Conservation (phyloP, 805 yeast species). For the Lipomyces yamadae region DNA sequence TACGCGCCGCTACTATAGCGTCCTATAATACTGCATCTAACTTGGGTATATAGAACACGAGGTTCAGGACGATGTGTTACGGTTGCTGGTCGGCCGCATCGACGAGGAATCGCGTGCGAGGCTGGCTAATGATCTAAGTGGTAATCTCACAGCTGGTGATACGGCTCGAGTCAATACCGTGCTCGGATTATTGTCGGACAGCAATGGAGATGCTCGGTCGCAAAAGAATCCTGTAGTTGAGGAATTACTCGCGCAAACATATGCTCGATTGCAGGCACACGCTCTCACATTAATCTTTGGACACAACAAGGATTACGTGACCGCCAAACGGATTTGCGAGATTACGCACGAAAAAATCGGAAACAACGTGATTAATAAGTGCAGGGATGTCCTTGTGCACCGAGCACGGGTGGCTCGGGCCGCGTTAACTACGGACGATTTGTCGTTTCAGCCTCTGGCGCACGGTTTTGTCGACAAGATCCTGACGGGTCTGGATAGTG, state of each 20-base stretch:
- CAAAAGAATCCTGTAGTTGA: background rate
- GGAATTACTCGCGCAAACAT: background rate
- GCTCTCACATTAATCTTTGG: background rate
- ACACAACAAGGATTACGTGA: background rate
- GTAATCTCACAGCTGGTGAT: constrained; percentile 13
- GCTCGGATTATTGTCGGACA: background rate
- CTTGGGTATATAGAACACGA: background rate
- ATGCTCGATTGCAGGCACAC: background rate
- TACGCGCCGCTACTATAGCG: background rate
- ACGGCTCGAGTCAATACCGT: background rate
- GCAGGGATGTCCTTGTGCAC: background rate
- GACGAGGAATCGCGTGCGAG: background rate
- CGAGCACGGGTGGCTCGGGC: background rate
- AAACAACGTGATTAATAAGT: background rate
- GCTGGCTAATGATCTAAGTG: background rate
- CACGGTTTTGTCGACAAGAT: constrained; percentile 2
- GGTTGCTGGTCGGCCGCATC: background rate
- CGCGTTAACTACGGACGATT: constrained; percentile 20
- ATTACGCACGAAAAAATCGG: background rate
- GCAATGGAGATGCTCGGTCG: background rate
- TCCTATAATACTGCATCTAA: background rate
- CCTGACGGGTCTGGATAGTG: background rate
- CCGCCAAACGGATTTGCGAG: background rate
- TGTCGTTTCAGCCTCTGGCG: constrained; percentile 10
- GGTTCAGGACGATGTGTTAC: background rate